Conservation (phyloP, 345 rosid species). For the Euphorbia tirucalli region DNA sequence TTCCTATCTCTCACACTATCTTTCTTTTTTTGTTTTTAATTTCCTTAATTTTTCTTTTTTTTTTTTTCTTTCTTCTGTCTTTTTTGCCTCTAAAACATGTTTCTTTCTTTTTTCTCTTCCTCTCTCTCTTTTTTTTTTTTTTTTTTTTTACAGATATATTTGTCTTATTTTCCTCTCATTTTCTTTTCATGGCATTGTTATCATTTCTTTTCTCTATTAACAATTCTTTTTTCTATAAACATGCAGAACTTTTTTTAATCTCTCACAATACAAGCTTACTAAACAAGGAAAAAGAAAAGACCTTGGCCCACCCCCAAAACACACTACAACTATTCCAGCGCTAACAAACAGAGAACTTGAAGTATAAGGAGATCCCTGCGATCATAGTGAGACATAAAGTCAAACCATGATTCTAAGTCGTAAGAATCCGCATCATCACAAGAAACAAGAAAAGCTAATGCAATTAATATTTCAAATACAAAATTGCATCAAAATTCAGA, state of each 20-base stretch:
- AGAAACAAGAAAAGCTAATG: constrained; percentile 23
- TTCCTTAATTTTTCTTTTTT: constrained; percentile 16
- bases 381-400: constrained; percentile 61
- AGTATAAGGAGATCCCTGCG: constrained; percentile 67
- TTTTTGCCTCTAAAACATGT: constrained; percentile 3
- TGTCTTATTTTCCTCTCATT: constrained; percentile 13
- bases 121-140: constrained; percentile 15
- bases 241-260: constrained; percentile 18
- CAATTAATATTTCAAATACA: neutral
- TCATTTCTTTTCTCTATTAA: constrained; percentile 5
- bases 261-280: constrained; percentile 28
- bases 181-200: constrained; percentile 5
- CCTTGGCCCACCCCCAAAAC: constrained; percentile 38
- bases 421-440: constrained; percentile 29
- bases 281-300: constrained; percentile 30
- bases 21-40: constrained; percentile 10
- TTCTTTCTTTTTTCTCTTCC: constrained; percentile 16
- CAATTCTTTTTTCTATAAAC: constrained; percentile 2
- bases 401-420: constrained; percentile 47
- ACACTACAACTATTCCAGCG: constrained; percentile 44
- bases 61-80: constrained; percentile 10
- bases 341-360: constrained; percentile 54
- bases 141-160: constrained; percentile 12
- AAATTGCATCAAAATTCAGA: neutral
- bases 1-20: constrained; percentile 14